A percentile compares a stretch with the other conserved stretches of the same genome.
Evolutionary conservation across 2,329 filamentous ascomycete genomes (phyloP).

Genomic region (Fusarium robinianum): DNA sequence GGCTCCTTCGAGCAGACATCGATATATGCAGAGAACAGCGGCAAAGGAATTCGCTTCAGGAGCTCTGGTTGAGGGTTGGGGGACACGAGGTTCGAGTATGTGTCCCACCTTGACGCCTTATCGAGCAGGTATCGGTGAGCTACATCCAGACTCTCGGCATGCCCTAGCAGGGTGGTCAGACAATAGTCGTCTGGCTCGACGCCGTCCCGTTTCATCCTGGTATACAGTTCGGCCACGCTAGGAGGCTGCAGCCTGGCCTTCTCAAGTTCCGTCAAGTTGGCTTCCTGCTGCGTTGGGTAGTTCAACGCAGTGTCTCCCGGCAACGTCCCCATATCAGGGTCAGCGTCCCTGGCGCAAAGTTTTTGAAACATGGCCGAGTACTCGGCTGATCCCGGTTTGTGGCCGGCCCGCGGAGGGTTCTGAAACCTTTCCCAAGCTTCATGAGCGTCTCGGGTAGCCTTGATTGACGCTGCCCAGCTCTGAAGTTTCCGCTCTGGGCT

Average conservation of each 20-base stretch:
- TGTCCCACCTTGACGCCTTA: constrained; percentile 35
- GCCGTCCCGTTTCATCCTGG: constrained; percentile 57
- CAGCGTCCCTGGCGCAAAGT: constrained; percentile 45
- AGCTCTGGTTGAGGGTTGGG: constrained; percentile 30
- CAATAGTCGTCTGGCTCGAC: constrained; percentile 55
- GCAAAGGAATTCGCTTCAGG: constrained; percentile 35
- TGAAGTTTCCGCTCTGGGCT: constrained; percentile 24
- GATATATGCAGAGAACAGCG: constrained; percentile 57
- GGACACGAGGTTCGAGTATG: constrained; percentile 24
- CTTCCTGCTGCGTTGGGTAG: constrained; percentile 40
- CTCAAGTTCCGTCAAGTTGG: constrained; percentile 67
- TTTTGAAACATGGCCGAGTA: constrained; percentile 67
- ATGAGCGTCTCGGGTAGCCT: constrained; percentile 62
- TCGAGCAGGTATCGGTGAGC: constrained; percentile 57
- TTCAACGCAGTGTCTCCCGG: constrained; percentile 66
- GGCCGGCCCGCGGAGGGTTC: constrained; percentile 41
- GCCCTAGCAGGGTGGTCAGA: constrained; percentile 59
- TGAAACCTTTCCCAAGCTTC: constrained; percentile 63
- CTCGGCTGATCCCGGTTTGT: constrained; percentile 48
- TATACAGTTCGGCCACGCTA: constrained; percentile 60
- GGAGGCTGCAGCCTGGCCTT: constrained; percentile 66
- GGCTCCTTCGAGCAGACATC: constrained; percentile 35
- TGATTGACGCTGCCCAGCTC: constrained; percentile 60
- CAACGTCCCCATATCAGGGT: constrained; percentile 39
- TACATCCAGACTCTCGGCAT: constrained; percentile 53